Evolutionary conservation across 495 filamentous ascomycete genomes (phyloP).

Genomic region (Cercophora newfieldiana): DNA sequence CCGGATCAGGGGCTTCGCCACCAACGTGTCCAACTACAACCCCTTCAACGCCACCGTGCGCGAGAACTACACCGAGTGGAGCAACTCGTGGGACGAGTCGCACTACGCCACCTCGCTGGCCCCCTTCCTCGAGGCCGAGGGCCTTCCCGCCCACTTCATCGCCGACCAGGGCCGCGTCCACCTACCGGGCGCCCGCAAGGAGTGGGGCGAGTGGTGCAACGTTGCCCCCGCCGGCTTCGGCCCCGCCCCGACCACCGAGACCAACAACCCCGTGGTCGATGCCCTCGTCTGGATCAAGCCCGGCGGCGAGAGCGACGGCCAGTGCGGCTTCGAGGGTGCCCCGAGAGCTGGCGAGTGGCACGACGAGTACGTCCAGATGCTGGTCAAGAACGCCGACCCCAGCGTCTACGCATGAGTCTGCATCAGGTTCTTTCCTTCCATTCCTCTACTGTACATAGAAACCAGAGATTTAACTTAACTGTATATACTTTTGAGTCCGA

Average conservation of each 20-base stretch:
- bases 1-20: slow-evolving; percentile 64
- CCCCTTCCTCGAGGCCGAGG: slow-evolving; percentile 56
- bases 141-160: slow-evolving; percentile 67
- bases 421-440: not conserved
- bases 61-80: slow-evolving; percentile 46
- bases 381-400: slow-evolving; percentile 50
- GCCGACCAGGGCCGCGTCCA: slow-evolving; percentile 46
- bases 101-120: slow-evolving; percentile 63
- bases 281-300: slow-evolving; percentile 80
- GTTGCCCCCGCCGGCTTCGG: slow-evolving; percentile 67
- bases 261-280: slow-evolving; percentile 62
- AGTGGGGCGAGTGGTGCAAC: slow-evolving; percentile 79
- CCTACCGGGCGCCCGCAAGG: slow-evolving; percentile 59
- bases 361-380: slow-evolving; percentile 68
- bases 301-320: slow-evolving; percentile 73
- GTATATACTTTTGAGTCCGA: no score
- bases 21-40: slow-evolving; percentile 80
- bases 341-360: slow-evolving; percentile 73
- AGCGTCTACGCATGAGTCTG: not conserved
- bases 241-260: slow-evolving; percentile 58
- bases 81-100: slow-evolving; percentile 60
- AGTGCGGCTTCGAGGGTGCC: slow-evolving; percentile 60
- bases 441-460: not conserved
- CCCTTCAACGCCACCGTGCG: slow-evolving; percentile 51
- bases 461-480: no score